These are phyloP conservation scores for Aurantiochytrium sp. DNA, from an alignment of 108 stramenopile species.

Conservation along the genomic window DNA sequence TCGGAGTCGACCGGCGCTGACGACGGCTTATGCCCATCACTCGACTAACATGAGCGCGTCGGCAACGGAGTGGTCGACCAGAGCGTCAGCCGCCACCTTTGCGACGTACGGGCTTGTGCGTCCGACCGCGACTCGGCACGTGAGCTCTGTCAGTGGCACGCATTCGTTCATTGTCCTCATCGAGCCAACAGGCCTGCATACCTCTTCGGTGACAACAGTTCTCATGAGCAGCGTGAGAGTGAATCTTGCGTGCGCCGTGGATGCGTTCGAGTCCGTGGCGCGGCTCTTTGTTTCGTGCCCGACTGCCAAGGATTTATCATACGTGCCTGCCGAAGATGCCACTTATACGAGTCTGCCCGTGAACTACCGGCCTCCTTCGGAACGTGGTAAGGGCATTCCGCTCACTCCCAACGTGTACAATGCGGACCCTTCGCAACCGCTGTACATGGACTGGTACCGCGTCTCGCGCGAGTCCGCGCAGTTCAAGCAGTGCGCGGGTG, in stretches of 20 bases:
- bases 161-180: background rate
- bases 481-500: background rate
- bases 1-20: too few species aligned
- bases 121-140: background rate
- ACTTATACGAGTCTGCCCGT: background rate
- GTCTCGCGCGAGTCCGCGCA: background rate
- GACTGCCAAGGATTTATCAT: background rate
- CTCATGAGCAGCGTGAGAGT: background rate
- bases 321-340: background rate
- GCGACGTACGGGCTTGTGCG: background rate
- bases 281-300: background rate
- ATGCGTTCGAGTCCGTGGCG: background rate
- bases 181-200: background rate
- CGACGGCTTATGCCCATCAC: too few species aligned
- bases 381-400: background rate
- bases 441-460: slow-evolving; percentile 6
- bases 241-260: background rate
- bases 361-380: slow-evolving; percentile 10
- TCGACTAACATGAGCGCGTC: too few species aligned
- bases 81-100: background rate
- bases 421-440: background rate
- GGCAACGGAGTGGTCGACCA: too few species aligned
- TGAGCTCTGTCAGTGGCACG: background rate
- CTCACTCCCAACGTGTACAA: slow-evolving; percentile 21
- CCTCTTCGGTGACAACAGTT: background rate